Base-by-base conservation (phyloP, 192 early-diverging fungal species). In the Kappamyces sp. region DNA sequence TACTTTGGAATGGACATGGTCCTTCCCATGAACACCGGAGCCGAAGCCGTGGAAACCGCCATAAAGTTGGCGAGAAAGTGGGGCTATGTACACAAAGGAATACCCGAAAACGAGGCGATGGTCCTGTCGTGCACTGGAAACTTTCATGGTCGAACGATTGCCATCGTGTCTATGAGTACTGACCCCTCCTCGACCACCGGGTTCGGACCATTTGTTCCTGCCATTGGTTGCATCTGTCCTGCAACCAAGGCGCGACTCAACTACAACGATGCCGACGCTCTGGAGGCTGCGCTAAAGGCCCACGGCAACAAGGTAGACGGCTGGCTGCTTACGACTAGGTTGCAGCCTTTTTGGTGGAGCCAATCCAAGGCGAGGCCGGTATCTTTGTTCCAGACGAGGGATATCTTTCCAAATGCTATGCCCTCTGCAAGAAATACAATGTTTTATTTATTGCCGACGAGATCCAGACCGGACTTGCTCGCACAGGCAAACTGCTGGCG, bases 1-100 rank as follows among this genome's bases (percentile, higher is more conserved):
- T 94, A 85, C 75, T 98, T 98, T 78, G 88, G 89, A 1, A 93
- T 89, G 64, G 92, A 97, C 48, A 99, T 97, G 96, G 90, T 99
- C 48, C 77, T 97, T 44, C 96, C 96, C 49, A 97, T 96, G 90
- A 99, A 99, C 82, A 97, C 96, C 6, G 96, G 96, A 54, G 92
- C 93, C 47, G 96, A 99, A 66, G 96, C 92, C 3, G 96, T 99
- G 35, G 96, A 99, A 71, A 99, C 96, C 3, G 96, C 90, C 33
- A 88, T 99, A 68, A 99, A 99, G 80, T 83, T 99, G 9, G 88
- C 96, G 39, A 84, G 96, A 66, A 90, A 92, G 74, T 99, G 96
- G 96, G 96, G 87, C 3, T 94, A 94, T 73, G 60, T 84, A 49
- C 44, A 66, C 53, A 99, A 99, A 82, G 81, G 85, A 3, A 88